phyloP scores from a whole-genome alignment of 2,329 filamentous ascomycete genomes.

The Talaromyces albobiverticillius region DNA sequence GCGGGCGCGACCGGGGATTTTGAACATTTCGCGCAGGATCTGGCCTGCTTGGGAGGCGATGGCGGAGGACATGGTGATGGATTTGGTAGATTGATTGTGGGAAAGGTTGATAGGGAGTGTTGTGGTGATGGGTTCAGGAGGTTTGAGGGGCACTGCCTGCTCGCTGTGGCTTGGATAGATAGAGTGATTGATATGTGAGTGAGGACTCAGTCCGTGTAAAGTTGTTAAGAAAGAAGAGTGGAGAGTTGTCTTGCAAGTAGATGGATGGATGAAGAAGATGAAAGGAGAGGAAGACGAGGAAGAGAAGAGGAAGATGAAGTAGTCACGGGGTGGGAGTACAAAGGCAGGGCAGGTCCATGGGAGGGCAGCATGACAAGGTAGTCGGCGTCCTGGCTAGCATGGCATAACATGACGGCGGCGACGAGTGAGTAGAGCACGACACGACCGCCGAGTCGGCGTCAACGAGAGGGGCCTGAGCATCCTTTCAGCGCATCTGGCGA shows the following conservation, averaged over 20 bases:
- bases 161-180: too few relatives aligned
- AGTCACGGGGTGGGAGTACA: background rate
- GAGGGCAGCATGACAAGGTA: too few relatives aligned
- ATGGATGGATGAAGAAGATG: background rate
- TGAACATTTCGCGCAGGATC: constrained; percentile 16
- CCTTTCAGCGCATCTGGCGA: background rate
- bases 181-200: background rate
- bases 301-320: background rate
- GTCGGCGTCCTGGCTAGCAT: too few relatives aligned
- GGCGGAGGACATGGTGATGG: constrained; percentile 13
- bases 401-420: too few relatives aligned
- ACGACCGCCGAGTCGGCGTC: too few relatives aligned
- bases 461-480: too few relatives aligned
- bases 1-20: constrained; percentile 13
- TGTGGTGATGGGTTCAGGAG: background rate
- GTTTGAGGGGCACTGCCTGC: background rate
- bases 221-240: too few relatives aligned
- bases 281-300: constrained; percentile 2
- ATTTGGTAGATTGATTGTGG: background rate
- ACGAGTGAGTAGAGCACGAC: too few relatives aligned
- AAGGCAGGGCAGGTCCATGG: too few relatives aligned
- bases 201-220: background rate
- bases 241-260: too few relatives aligned
- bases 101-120: background rate
- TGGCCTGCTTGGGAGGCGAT: constrained; percentile 13